phyloP scores from a whole-genome alignment of 257 asterid genomes.

The Mitragyna speciosa region DNA sequence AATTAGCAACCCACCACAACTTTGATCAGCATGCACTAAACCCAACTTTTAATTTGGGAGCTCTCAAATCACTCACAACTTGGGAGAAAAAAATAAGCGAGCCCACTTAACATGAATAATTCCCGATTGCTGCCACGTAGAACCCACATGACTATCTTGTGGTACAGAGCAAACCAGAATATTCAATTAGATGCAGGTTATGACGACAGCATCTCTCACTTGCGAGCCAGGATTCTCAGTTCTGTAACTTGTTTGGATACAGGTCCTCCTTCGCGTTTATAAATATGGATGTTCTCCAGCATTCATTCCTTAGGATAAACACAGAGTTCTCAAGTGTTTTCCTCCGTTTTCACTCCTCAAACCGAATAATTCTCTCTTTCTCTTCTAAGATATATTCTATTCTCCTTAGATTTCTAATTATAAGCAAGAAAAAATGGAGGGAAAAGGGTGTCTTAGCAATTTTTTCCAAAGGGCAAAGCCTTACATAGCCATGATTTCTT shows the following conservation, averaged over 20 bases:
- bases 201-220: neutral
- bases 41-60: slow-evolving; percentile 30
- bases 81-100: slow-evolving; percentile 19
- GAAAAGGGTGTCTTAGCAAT: slow-evolving; percentile 45
- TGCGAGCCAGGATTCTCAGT: slow-evolving; percentile 15
- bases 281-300: slow-evolving; percentile 31
- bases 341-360: slow-evolving; percentile 38
- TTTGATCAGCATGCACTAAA: slow-evolving; percentile 44
- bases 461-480: slow-evolving; percentile 64
- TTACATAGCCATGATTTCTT: slow-evolving; percentile 74
- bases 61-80: slow-evolving; percentile 45
- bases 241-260: neutral
- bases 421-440: slow-evolving; percentile 48
- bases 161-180: slow-evolving; percentile 38
- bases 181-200: slow-evolving; percentile 46
- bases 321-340: slow-evolving; percentile 50
- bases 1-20: slow-evolving; percentile 23
- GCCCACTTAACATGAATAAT: slow-evolving; percentile 11
- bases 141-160: slow-evolving; percentile 2
- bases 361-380: neutral
- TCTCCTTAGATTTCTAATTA: neutral
- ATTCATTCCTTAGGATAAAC: slow-evolving; percentile 60
- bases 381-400: neutral
- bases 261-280: slow-evolving; percentile 32
- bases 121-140: slow-evolving; percentile 31